Conservation (phyloP, 2,329 filamentous ascomycete genomes). For the Ophiocordyceps camponoti-floridani region DNA sequence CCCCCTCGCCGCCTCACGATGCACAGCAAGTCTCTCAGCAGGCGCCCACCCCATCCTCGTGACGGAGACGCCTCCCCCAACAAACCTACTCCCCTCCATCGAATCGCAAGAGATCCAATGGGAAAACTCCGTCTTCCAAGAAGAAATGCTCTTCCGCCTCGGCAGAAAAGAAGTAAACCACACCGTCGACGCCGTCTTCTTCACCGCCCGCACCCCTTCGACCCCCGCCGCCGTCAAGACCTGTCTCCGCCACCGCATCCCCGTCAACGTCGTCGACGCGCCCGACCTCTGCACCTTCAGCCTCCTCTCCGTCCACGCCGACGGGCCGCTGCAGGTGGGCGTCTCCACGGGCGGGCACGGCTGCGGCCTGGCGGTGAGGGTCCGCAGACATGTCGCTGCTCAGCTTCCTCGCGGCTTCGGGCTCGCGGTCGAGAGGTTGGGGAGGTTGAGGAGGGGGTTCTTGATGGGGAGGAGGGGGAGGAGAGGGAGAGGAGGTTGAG, state of each 20-base stretch:
- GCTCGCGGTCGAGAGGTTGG: slow-evolving; percentile 57
- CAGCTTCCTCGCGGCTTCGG: slow-evolving; percentile 62
- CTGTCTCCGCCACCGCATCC: slow-evolving; percentile 67
- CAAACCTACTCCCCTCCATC: slow-evolving; percentile 39
- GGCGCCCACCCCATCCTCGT: slow-evolving; percentile 65
- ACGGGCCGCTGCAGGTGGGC: slow-evolving; percentile 85
- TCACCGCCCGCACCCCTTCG: too few species aligned
- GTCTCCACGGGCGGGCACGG: slow-evolving; percentile 90
- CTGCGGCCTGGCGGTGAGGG: slow-evolving; percentile 80
- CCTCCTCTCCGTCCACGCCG: slow-evolving; percentile 71
- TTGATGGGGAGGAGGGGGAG: slow-evolving; percentile 48
- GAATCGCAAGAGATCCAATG: slow-evolving; percentile 49
- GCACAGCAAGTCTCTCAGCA: slow-evolving; percentile 59
- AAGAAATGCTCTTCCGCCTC: slow-evolving; percentile 53
- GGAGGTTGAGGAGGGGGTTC: slow-evolving; percentile 43
- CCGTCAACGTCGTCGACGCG: slow-evolving; percentile 81
- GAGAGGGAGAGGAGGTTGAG: slow-evolving; percentile 66
- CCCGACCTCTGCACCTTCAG: slow-evolving; percentile 79
- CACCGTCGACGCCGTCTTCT: slow-evolving; percentile 84
- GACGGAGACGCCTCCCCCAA: slow-evolving; percentile 39
- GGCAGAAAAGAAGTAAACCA: slow-evolving; percentile 63
- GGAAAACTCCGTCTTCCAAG: slow-evolving; percentile 47
- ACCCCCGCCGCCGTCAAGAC: slow-evolving; percentile 55
- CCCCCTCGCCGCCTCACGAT: slow-evolving; percentile 71
- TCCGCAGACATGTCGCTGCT: slow-evolving; percentile 74